phyloP scores from a whole-genome alignment of 495 filamentous ascomycete species.

The Venustampulla echinocandica region DNA sequence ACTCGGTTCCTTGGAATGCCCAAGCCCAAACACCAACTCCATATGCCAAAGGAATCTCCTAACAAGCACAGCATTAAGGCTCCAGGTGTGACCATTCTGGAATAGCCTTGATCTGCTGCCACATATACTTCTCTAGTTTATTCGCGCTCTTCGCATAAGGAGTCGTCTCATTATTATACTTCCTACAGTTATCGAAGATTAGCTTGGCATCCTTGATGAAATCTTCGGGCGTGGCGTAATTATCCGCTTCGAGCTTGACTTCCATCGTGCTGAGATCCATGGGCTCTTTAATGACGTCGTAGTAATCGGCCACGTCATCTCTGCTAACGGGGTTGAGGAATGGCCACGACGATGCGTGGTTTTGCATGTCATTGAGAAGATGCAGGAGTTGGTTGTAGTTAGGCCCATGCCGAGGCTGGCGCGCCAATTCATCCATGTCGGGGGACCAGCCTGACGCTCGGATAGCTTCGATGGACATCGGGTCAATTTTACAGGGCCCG shows the following conservation, averaged over 20 bases:
- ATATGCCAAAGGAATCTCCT: no score
- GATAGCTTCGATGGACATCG: constrained; percentile 72
- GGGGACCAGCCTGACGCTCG: constrained; percentile 88
- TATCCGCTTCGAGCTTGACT: constrained; percentile 84
- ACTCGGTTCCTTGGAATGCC: no score
- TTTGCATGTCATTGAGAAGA: constrained; percentile 91
- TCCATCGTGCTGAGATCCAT: constrained; percentile 99
- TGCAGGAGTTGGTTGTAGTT: constrained; percentile 91
- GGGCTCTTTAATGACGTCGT: constrained; percentile 94
- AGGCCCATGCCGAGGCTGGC: constrained; percentile 93
- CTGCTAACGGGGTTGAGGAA: constrained; percentile 90
- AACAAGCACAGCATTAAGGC: no score
- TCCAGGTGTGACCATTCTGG: constrained; percentile 80
- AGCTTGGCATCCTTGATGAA: constrained; percentile 87
- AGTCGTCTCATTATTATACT: constrained; percentile 93
- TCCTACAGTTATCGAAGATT: constrained; percentile 89
- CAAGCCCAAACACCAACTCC: no score
- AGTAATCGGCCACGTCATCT: constrained; percentile 94
- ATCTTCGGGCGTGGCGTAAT: constrained; percentile 84
- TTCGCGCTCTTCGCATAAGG: constrained; percentile 93
- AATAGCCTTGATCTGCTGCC: constrained; percentile 80
- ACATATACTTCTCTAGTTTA: constrained; percentile 96
- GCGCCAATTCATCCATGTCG: constrained; percentile 94
- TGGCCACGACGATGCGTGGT: constrained; percentile 84
- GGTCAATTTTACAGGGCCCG: constrained; percentile 62